Evolutionary conservation across 345 rosid species (phyloP), one percentile per base, ranked within the genome.

Genomic region (Syzygium aqueum): DNA sequence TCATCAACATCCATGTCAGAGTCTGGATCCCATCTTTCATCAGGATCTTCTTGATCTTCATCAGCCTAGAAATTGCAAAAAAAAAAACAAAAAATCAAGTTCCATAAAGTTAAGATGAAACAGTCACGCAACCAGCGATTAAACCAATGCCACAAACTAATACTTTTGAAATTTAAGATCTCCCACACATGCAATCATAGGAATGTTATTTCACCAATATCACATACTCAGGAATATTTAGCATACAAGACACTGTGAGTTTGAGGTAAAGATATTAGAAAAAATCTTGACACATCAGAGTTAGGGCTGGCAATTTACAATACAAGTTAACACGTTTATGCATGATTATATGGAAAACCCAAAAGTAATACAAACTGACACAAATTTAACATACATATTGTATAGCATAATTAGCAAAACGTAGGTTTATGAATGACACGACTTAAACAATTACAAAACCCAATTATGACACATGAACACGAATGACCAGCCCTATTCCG

Each of bases 1-100:
- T 92, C 94, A 88, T 95, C 95, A 85, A 93, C 90, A 87, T 95
- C 98, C 96, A 95, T 96, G 89, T 96, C 96, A 13, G 96, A 95
- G 91, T 95, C 97, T 8, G 91, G 93, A 90, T 94, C 97, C 94
- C 93, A 95, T 92, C 98, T 96, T 92, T 93, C 95, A 91, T 96
- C 98, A 23, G 90, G 94, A 91, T 93, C 97, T 51, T 93, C 95
- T 90, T 93, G 95, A 90, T 96, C 98, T 93, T 96, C 98, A 84
- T 94, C 94, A 21, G 88, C 95, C 98, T 96, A 91, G 73, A 88
- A 86, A 86, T 86, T 86, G 40, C 80, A 77, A 86, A 56, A 59
- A 53, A 51, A 27, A 7, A 77, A 65, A 87, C n/a, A 21, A 56
- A 50, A 28, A 25, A 53, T 83, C 84, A 37, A 59, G 53, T 84